phyloP scores from a whole-genome alignment of 805 yeast species.

The Kodamaea neixiangensis region DNA sequence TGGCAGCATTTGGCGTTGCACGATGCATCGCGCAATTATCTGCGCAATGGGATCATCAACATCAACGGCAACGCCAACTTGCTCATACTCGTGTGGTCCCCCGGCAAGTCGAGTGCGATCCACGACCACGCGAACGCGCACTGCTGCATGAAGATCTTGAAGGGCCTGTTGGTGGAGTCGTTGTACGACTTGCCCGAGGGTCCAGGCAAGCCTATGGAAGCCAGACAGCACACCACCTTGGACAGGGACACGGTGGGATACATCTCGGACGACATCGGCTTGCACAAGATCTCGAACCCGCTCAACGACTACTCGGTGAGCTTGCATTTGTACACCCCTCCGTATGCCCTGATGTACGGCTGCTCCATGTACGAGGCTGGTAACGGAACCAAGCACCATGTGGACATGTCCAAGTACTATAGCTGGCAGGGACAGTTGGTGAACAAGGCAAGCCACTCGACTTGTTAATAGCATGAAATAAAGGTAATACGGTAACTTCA shows the following conservation, averaged over 20 bases:
- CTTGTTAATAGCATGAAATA: too few relatives aligned
- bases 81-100: slow-evolving; percentile 69
- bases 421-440: slow-evolving; percentile 58
- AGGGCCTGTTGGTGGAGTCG: slow-evolving; percentile 59
- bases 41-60: slow-evolving; percentile 73
- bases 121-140: slow-evolving; percentile 80
- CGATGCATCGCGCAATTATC: slow-evolving; percentile 52
- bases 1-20: slow-evolving; percentile 61
- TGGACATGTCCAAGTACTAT: slow-evolving; percentile 59
- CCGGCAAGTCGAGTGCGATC: slow-evolving; percentile 60
- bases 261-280: slow-evolving; percentile 65
- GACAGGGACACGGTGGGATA: slow-evolving; percentile 55
- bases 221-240: slow-evolving; percentile 29
- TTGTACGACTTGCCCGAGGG: slow-evolving; percentile 53
- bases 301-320: slow-evolving; percentile 50
- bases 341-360: slow-evolving; percentile 65
- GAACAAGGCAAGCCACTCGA: slow-evolving; percentile 15
- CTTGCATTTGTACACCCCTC: slow-evolving; percentile 75
- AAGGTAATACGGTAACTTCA: too few relatives aligned
- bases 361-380: slow-evolving; percentile 52
- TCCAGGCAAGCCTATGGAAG: slow-evolving; percentile 22
- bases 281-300: slow-evolving; percentile 62
- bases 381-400: slow-evolving; percentile 53
- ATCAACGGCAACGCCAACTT: slow-evolving; percentile 72
- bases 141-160: slow-evolving; percentile 69